A percentile compares a stretch with the other conserved stretches of the same genome.
These are phyloP conservation scores for Salix dunnii DNA, from an alignment of 345 rosid genomes.

Conservation along the genomic window DNA sequence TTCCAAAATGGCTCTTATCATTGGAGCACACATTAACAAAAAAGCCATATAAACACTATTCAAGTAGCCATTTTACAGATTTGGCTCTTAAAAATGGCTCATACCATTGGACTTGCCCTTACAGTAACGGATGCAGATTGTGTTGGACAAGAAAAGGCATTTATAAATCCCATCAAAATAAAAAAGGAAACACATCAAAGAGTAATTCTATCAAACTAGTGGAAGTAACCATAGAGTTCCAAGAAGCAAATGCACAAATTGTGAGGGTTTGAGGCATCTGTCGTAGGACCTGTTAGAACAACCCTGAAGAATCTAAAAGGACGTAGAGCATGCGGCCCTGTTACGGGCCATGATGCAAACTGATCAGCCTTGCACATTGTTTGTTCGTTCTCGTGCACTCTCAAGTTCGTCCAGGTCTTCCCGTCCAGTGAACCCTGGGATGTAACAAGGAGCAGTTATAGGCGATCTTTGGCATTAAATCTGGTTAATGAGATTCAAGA, in stretches of 20 bases:
- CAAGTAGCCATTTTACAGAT: too few relatives aligned
- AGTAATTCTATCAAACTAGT: slow-evolving; percentile 13
- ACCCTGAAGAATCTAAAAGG: slow-evolving; percentile 79
- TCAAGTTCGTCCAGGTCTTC: slow-evolving; percentile 62
- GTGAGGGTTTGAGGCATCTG: slow-evolving; percentile 69
- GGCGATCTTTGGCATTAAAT: not conserved
- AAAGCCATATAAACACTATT: too few relatives aligned
- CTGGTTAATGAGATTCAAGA: not conserved
- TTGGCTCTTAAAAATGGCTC: too few relatives aligned
- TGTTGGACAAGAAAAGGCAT: not conserved
- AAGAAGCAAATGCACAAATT: slow-evolving; percentile 82
- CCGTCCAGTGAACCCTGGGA: slow-evolving; percentile 80
- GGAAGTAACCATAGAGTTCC: slow-evolving; percentile 88
- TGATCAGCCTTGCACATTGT: slow-evolving; percentile 77
- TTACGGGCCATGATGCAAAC: slow-evolving; percentile 77
- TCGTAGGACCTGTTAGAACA: slow-evolving; percentile 61
- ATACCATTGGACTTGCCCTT: too few relatives aligned
- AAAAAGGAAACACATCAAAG: not conserved
- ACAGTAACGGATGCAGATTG: not conserved
- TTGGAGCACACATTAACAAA: too few relatives aligned
- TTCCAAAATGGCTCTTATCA: too few relatives aligned
- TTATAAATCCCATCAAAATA: not conserved
- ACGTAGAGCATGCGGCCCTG: slow-evolving; percentile 66
- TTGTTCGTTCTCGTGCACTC: slow-evolving; percentile 73
- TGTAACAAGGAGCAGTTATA: not conserved